phyloP scores from a whole-genome alignment of 2,329 filamentous ascomycete genomes.

The Colletotrichum ledebouriae region DNA sequence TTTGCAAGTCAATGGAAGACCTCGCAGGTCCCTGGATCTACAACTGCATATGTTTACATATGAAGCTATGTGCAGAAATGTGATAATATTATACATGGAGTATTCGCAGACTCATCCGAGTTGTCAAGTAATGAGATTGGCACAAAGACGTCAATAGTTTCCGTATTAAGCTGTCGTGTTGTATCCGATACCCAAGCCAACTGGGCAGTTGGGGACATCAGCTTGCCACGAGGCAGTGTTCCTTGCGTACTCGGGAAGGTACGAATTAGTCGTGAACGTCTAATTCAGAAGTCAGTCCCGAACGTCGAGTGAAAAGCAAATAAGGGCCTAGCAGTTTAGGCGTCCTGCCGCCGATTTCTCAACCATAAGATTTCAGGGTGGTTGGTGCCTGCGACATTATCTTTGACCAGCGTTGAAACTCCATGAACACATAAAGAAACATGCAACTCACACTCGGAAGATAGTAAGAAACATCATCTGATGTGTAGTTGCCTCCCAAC shows the following conservation, averaged over 20 bases:
- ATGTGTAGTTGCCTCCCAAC: slow-evolving; percentile 25
- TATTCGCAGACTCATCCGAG: too few relatives aligned
- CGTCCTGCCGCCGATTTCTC: neutral
- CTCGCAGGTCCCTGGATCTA: too few relatives aligned
- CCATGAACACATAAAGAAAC: neutral
- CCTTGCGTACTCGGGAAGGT: slow-evolving; percentile 24
- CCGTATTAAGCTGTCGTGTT: neutral
- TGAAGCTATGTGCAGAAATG: too few relatives aligned
- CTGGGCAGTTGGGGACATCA: slow-evolving; percentile 25
- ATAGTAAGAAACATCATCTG: slow-evolving; percentile 26
- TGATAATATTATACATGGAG: too few relatives aligned
- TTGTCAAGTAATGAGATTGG: too few relatives aligned
- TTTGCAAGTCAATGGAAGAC: too few relatives aligned
- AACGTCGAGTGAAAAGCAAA: too few relatives aligned
- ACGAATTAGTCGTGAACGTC: slow-evolving; percentile 32
- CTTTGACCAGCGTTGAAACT: too few relatives aligned
- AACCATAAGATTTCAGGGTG: neutral
- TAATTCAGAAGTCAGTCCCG: neutral
- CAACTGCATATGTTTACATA: too few relatives aligned
- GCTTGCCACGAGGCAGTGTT: slow-evolving; percentile 23
- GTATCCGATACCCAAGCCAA: slow-evolving; percentile 22
- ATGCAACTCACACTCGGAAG: slow-evolving; percentile 22
- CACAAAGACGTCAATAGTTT: too few relatives aligned
- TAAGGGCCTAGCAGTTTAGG: too few relatives aligned
- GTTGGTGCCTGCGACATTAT: too few relatives aligned